Conservation (phyloP, 2,329 filamentous ascomycete species). For the Paramyrothecium sp. region DNA sequence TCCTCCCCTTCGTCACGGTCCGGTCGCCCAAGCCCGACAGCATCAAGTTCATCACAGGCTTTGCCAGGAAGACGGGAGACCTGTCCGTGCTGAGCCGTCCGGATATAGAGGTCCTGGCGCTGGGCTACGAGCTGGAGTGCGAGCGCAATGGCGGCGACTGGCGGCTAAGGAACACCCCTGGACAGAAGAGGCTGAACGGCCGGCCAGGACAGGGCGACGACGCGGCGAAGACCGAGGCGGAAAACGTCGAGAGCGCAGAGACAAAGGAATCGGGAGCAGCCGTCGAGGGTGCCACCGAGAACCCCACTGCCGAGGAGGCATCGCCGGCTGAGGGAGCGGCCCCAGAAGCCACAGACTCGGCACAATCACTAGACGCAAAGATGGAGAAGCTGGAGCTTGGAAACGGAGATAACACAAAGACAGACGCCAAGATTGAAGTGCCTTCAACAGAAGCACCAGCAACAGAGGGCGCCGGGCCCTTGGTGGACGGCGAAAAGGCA, state of each 20-base stretch:
- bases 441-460: not conserved
- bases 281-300: constrained; percentile 5
- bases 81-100: constrained; percentile 82
- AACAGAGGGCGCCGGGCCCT: constrained; percentile 1
- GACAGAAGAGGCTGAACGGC: constrained; percentile 76
- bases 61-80: constrained; percentile 88
- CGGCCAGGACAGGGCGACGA: constrained; percentile 39
- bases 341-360: constrained; percentile 2
- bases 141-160: constrained; percentile 89
- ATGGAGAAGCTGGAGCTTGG: constrained; percentile 21
- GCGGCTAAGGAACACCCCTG: constrained; percentile 75
- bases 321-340: constrained; percentile 8
- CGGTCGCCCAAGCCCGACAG: constrained; percentile 74
- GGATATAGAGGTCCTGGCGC: constrained; percentile 84
- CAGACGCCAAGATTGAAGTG: not conserved
- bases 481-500: constrained; percentile 9
- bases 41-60: constrained; percentile 76
- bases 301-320: constrained; percentile 6
- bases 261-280: too few relatives aligned
- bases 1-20: constrained; percentile 81
- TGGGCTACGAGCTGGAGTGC: constrained; percentile 93
- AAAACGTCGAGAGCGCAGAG: constrained; percentile 4
- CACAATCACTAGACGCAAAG: constrained; percentile 10
- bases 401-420: not conserved
- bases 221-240: constrained; percentile 7